These are phyloP conservation scores for Penicillium turbatum DNA, from an alignment of 495 filamentous ascomycete species.

Conservation along the genomic window DNA sequence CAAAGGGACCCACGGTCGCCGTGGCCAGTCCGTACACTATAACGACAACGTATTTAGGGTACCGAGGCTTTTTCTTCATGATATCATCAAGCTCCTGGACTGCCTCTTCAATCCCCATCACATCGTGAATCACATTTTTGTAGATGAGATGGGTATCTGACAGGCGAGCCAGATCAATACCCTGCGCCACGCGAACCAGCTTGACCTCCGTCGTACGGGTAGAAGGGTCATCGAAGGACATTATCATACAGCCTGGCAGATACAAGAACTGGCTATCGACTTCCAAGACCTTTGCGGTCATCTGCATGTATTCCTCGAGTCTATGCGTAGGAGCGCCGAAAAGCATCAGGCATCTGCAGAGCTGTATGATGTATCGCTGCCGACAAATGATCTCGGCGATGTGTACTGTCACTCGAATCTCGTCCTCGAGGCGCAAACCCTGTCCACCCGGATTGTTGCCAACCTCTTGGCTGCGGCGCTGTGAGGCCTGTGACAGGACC, in stretches of 20 bases:
- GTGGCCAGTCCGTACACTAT: conserved; percentile 76
- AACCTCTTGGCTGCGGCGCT: conserved; percentile 23
- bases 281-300: conserved; percentile 79
- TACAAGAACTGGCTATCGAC: conserved; percentile 88
- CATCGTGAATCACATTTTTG: conserved; percentile 85
- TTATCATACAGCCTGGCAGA: conserved; percentile 87
- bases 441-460: not conserved
- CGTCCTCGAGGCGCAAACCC: conserved; percentile 39
- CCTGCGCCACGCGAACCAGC: conserved; percentile 68
- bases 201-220: conserved; percentile 89
- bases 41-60: conserved; percentile 61
- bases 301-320: conserved; percentile 78
- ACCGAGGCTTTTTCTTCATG: conserved; percentile 59
- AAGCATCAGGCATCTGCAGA: conserved; percentile 78
- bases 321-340: conserved; percentile 73
- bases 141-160: conserved; percentile 81
- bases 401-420: conserved; percentile 76
- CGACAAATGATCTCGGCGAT: conserved; percentile 77
- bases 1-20: conserved; percentile 74
- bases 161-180: conserved; percentile 76
- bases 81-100: conserved; percentile 63
- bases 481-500: conserved; percentile 27
- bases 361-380: conserved; percentile 77
- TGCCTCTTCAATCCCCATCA: conserved; percentile 77
- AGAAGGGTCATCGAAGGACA: conserved; percentile 81